Conservation (phyloP, 768 basidiomycete genomes). For the Hemileccinum rubropunctum region DNA sequence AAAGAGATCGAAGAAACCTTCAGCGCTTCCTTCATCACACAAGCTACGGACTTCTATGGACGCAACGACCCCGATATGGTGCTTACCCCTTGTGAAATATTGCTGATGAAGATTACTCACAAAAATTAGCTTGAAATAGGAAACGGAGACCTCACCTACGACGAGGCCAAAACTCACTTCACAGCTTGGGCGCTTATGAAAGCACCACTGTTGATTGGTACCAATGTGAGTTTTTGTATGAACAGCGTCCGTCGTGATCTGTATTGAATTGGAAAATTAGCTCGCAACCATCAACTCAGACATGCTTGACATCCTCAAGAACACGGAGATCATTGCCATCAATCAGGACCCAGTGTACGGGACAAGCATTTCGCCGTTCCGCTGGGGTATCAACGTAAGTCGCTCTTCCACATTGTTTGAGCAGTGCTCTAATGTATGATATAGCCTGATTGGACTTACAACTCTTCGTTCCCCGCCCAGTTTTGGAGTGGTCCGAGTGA, state of each 20-base stretch:
- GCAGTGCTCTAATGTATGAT: background rate
- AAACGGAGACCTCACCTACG: conserved; percentile 57
- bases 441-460: conserved; percentile 36
- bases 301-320: conserved; percentile 53
- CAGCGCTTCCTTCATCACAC: conserved; percentile 64
- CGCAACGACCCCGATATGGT: conserved; percentile 69
- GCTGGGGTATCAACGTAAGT: conserved; percentile 63
- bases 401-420: background rate
- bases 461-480: conserved; percentile 53
- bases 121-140: conserved; percentile 53
- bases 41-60: conserved; percentile 61
- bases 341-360: conserved; percentile 65
- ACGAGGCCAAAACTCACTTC: conserved; percentile 67
- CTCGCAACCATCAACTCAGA: conserved; percentile 49
- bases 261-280: conserved; percentile 26
- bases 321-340: conserved; percentile 62
- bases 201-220: conserved; percentile 62
- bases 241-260: background rate
- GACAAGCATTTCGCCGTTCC: conserved; percentile 62
- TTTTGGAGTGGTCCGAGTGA: conserved; percentile 66
- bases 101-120: conserved; percentile 2
- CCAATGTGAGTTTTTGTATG: conserved; percentile 39
- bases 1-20: background rate
- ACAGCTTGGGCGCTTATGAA: conserved; percentile 72
- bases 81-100: background rate